phyloP scores from a whole-genome alignment of 805 yeast genomes.

The Kodamaea jinghongensis region DNA sequence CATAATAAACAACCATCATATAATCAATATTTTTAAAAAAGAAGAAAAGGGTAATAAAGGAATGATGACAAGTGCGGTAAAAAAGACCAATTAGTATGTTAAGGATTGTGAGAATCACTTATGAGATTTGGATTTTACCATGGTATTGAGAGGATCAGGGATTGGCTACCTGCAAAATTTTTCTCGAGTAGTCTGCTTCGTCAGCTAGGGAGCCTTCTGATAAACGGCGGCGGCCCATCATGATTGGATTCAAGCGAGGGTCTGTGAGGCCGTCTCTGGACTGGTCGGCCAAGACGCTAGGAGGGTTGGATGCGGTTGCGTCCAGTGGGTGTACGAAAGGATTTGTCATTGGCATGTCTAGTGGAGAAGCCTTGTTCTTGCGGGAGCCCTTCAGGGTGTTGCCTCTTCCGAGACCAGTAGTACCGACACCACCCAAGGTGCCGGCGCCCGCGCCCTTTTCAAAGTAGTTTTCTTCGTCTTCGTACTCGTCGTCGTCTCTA shows the following conservation, averaged over 20 bases:
- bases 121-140: not conserved
- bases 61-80: not conserved
- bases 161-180: conserved; percentile 82
- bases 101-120: not conserved
- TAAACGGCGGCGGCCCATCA: conserved; percentile 79
- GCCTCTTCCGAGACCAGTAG: conserved; percentile 41
- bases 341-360: conserved; percentile 45
- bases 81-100: conserved; percentile 1
- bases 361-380: conserved; percentile 32
- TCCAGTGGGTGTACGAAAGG: conserved; percentile 66
- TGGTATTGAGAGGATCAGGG: conserved; percentile 37
- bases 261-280: conserved; percentile 33
- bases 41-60: not conserved
- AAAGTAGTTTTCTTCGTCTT: conserved; percentile 38
- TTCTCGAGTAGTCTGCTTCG: conserved; percentile 77
- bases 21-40: not conserved
- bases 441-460: conserved; percentile 18
- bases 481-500: conserved; percentile 47
- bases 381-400: conserved; percentile 21
- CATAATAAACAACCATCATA: too few relatives aligned
- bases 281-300: conserved; percentile 1
- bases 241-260: conserved; percentile 68
- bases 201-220: conserved; percentile 87
- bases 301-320: conserved; percentile 25
- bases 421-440: conserved; percentile 7